Evolutionary conservation across 2,329 filamentous ascomycete species (phyloP).

Genomic region (Alternaria arborescens): DNA sequence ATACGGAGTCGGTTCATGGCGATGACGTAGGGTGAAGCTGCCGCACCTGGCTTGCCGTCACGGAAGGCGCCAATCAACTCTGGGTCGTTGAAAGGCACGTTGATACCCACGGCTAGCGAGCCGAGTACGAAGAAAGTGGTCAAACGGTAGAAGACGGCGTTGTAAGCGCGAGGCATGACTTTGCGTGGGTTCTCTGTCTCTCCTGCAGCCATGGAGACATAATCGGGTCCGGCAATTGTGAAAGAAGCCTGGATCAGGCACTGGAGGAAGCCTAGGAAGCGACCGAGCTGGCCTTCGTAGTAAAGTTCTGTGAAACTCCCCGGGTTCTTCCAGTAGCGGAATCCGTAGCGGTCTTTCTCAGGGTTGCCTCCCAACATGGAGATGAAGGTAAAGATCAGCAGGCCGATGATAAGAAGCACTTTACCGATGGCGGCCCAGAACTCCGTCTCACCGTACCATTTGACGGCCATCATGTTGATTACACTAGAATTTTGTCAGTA

Average conservation of each 20-base stretch:
- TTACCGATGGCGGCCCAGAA: constrained; percentile 74
- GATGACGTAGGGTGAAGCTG: constrained; percentile 70
- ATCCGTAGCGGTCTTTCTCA: constrained; percentile 59
- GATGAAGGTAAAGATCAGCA: constrained; percentile 72
- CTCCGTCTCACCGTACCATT: constrained; percentile 65
- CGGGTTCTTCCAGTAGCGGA: constrained; percentile 63
- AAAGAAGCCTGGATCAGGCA: constrained; percentile 71
- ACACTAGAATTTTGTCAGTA: constrained; percentile 43
- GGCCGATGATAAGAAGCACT: constrained; percentile 57
- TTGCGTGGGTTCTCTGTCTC: constrained; percentile 57
- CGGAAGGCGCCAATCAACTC: constrained; percentile 69
- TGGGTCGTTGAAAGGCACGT: constrained; percentile 73
- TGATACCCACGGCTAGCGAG: constrained; percentile 73
- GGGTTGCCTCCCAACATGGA: constrained; percentile 87
- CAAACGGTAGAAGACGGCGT: constrained; percentile 80
- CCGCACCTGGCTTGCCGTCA: constrained; percentile 69
- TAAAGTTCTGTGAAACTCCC: constrained; percentile 73
- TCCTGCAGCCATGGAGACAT: constrained; percentile 59
- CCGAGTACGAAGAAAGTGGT: constrained; percentile 79
- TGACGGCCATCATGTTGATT: constrained; percentile 72
- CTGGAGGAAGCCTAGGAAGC: constrained; percentile 77
- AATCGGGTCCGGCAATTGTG: constrained; percentile 59
- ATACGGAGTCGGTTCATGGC: constrained; percentile 66
- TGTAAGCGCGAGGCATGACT: constrained; percentile 75
- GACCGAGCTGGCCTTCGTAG: constrained; percentile 72